These are phyloP conservation scores for Hansenula anomala DNA, from an alignment of 1,139 yeast species.

Conservation along the genomic window DNA sequence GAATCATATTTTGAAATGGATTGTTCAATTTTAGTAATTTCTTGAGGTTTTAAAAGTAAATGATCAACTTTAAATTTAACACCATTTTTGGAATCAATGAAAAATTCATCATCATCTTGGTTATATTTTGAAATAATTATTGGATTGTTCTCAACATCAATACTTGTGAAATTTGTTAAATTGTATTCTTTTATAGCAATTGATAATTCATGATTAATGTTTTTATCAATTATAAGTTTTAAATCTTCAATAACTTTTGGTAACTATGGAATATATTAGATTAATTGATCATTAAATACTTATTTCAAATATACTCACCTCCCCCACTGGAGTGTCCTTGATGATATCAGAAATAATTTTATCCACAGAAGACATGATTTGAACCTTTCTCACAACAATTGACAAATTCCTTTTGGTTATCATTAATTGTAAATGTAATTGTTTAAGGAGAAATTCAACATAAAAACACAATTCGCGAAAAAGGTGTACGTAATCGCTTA, in stretches of 20 bases:
- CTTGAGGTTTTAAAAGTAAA: slow-evolving; percentile 37
- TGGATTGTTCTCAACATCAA: slow-evolving; percentile 29
- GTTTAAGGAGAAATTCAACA: too few species aligned
- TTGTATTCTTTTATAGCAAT: slow-evolving; percentile 36
- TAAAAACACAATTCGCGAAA: too few species aligned
- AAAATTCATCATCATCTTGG: slow-evolving; percentile 36
- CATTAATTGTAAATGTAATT: too few species aligned
- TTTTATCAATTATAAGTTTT: slow-evolving; percentile 29
- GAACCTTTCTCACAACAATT: too few species aligned
- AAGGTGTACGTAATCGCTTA: too few species aligned
- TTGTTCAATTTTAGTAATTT: too few species aligned
- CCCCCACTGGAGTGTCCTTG: slow-evolving; percentile 52
- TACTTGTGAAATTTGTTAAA: slow-evolving; percentile 29
- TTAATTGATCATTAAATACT: too few species aligned
- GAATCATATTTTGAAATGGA: slow-evolving; percentile 17
- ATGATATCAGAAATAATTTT: slow-evolving; percentile 28
- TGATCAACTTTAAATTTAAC: slow-evolving; percentile 63
- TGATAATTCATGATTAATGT: slow-evolving; percentile 25
- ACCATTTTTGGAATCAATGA: slow-evolving; percentile 40
- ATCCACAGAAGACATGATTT: slow-evolving; percentile 11
- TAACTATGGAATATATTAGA: slow-evolving; percentile 11
- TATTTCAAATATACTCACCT: too few species aligned
- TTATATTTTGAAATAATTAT: slow-evolving; percentile 43
- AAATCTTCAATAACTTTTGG: slow-evolving; percentile 24
- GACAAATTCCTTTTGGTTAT: too few species aligned